phyloP scores from a whole-genome alignment of 2,329 filamentous ascomycete species.

The Beauveria asiatica region DNA sequence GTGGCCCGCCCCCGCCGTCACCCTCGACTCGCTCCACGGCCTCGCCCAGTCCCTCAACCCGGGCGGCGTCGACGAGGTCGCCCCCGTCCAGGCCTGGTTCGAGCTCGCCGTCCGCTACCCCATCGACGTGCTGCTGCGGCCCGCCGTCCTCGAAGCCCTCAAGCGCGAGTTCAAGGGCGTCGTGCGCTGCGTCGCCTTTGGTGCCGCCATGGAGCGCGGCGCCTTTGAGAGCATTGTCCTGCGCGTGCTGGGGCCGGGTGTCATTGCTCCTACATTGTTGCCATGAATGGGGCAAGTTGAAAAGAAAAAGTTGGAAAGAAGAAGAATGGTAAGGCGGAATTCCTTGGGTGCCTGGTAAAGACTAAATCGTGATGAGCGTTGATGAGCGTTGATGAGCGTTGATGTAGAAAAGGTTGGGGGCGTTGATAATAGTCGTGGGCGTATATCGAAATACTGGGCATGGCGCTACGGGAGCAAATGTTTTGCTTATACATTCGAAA shows the following conservation, averaged over 20 bases:
- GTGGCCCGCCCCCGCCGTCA: constrained; percentile 33
- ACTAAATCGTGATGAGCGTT: too few species aligned
- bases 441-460: not conserved
- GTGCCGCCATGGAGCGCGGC: constrained; percentile 36
- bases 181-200: constrained; percentile 39
- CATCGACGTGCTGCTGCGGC: constrained; percentile 27
- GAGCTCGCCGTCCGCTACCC: constrained; percentile 38
- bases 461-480: not conserved
- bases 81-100: constrained; percentile 48
- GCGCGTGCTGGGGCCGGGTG: constrained; percentile 26
- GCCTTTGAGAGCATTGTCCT: constrained; percentile 38
- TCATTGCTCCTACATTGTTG: not conserved
- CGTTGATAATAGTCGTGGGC: not conserved
- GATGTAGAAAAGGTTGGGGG: too few species aligned
- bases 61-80: constrained; percentile 30
- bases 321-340: not conserved
- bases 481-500: not conserved
- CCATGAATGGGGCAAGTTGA: not conserved
- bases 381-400: too few species aligned
- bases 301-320: not conserved
- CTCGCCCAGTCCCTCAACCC: constrained; percentile 38
- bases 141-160: constrained; percentile 27
- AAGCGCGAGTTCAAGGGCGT: constrained; percentile 33
- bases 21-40: constrained; percentile 34
- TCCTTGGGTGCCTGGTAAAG: too few species aligned